Percentiles rank a stretch among this genome's conserved stretches.
Evolutionary conservation across 116 monocot genomes (phyloP).

Genomic region (Phalaenopsis hybrid): DNA sequence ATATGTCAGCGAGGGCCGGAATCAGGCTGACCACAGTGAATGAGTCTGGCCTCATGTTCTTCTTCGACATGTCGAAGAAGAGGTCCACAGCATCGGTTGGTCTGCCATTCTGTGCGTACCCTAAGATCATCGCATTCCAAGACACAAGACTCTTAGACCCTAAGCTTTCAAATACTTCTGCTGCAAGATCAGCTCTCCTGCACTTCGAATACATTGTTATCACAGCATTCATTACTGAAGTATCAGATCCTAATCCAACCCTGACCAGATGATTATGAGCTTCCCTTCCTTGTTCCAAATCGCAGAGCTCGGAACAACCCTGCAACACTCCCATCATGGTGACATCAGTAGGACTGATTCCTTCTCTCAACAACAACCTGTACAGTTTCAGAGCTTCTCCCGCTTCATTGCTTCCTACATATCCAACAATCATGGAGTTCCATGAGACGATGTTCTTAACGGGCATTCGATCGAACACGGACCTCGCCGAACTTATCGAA

Average conservation of each 20-base stretch:
- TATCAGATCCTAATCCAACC: constrained; percentile 38
- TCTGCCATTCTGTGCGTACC: constrained; percentile 54
- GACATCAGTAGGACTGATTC: constrained; percentile 51
- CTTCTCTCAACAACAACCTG: constrained; percentile 35
- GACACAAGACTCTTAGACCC: constrained; percentile 46
- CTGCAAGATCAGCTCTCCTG: constrained; percentile 47
- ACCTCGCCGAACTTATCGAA: constrained; percentile 27
- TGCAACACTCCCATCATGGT: constrained; percentile 56
- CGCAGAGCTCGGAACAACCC: constrained; percentile 53
- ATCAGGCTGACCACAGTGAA: constrained; percentile 81
- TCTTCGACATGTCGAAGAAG: constrained; percentile 46
- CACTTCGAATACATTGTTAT: constrained; percentile 89
- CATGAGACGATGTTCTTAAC: constrained; percentile 55
- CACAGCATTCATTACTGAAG: constrained; percentile 53
- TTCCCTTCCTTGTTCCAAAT: constrained; percentile 42
- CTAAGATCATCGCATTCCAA: constrained; percentile 87
- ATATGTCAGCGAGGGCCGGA: constrained; percentile 58
- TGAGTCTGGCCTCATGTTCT: constrained; percentile 48
- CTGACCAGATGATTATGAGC: constrained; percentile 45
- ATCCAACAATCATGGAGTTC: constrained; percentile 84
- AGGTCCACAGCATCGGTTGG: constrained; percentile 36
- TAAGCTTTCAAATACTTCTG: constrained; percentile 37
- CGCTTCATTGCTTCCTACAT: constrained; percentile 41
- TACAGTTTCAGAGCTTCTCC: constrained; percentile 59
- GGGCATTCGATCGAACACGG: constrained; percentile 62